These are phyloP conservation scores for Ochetophila trinervis DNA, from an alignment of 306 rosid genomes.

Conservation along the genomic window DNA sequence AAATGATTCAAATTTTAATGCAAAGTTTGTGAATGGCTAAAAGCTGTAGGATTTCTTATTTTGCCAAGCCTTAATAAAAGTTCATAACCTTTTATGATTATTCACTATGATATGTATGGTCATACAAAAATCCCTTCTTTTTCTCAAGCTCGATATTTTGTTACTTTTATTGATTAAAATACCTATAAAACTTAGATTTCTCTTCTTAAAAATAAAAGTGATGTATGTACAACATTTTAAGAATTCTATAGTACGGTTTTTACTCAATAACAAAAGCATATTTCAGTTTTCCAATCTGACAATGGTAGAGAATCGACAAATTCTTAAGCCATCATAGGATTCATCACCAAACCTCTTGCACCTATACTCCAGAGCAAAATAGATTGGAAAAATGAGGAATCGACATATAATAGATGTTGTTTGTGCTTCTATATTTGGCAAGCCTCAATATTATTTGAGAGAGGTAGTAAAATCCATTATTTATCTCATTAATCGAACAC, in stretches of 20 bases:
- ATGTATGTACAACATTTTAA: background rate
- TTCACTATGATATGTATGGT: background rate
- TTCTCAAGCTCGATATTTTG: background rate
- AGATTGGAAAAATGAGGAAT: no score
- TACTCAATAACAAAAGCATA: background rate
- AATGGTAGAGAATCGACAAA: no score
- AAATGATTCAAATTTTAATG: background rate
- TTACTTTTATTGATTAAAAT: background rate
- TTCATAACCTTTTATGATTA: background rate
- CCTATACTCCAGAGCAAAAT: no score
- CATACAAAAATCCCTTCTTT: background rate
- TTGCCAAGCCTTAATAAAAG: background rate
- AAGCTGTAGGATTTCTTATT: background rate
- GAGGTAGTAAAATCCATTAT: no score
- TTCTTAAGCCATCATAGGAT: no score
- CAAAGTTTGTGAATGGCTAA: background rate
- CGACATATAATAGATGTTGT: no score
- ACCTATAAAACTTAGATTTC: background rate
- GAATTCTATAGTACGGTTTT: background rate
- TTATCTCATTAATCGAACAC: no score
- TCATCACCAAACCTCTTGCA: no score
- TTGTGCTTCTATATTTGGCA: no score
- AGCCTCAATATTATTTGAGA: no score
- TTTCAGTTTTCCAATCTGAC: no score
- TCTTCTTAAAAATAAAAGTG: background rate